Conservation (phyloP, 345 rosid species). For the Ricinus communis region DNA sequence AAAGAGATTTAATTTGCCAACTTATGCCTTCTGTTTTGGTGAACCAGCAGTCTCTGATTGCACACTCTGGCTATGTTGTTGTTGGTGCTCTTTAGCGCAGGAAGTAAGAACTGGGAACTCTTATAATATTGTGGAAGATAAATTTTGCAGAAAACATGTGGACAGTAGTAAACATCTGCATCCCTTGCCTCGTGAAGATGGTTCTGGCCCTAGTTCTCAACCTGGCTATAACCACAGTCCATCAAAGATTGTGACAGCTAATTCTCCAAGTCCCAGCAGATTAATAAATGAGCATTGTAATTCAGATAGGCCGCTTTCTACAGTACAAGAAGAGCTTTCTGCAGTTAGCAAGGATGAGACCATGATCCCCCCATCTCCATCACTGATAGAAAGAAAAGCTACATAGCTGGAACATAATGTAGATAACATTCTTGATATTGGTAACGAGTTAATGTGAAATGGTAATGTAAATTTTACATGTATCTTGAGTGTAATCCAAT, state of each 20-base stretch:
- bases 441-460: slow-evolving; percentile 3
- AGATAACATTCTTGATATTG: slow-evolving; percentile 1
- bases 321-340: slow-evolving; percentile 43
- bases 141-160: slow-evolving; percentile 36
- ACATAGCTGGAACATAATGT: slow-evolving; percentile 25
- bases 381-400: slow-evolving; percentile 50
- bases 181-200: slow-evolving; percentile 52
- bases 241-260: slow-evolving; percentile 21
- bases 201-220: slow-evolving; percentile 40
- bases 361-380: slow-evolving; percentile 67
- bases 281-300: slow-evolving; percentile 40
- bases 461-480: slow-evolving; percentile 16
- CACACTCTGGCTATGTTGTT: slow-evolving; percentile 77
- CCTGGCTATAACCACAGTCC: slow-evolving; percentile 34
- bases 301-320: slow-evolving; percentile 48
- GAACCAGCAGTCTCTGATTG: slow-evolving; percentile 58
- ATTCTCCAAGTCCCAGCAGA: slow-evolving; percentile 50
- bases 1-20: slow-evolving; percentile 72
- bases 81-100: slow-evolving; percentile 94
- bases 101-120: slow-evolving; percentile 80
- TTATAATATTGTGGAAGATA: slow-evolving; percentile 67
- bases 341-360: slow-evolving; percentile 41
- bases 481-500: slow-evolving; percentile 8
- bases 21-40: slow-evolving; percentile 73
- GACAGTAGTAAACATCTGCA: slow-evolving; percentile 19